These are phyloP conservation scores for Catunica adiposa DNA, from an alignment of 2,329 filamentous ascomycete genomes.

Conservation along the genomic window DNA sequence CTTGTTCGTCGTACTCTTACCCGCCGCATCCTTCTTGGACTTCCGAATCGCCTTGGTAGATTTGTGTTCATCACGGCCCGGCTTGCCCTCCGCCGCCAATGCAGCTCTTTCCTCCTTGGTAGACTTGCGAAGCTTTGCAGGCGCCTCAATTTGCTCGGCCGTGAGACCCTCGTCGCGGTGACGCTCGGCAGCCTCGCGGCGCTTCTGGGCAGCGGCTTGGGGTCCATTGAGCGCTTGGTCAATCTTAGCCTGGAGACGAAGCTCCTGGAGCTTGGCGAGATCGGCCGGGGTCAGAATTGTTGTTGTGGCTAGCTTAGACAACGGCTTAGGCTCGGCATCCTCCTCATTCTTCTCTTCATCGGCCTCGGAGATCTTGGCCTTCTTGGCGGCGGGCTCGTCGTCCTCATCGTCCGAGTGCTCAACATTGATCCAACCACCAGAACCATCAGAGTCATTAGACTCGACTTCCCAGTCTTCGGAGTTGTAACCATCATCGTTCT, in stretches of 20 bases:
- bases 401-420: constrained; percentile 71
- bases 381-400: constrained; percentile 35
- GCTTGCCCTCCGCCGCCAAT: constrained; percentile 67
- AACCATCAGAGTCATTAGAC: constrained; percentile 47
- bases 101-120: constrained; percentile 84
- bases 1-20: constrained; percentile 93
- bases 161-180: constrained; percentile 81
- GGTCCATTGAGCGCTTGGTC: constrained; percentile 39
- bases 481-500: constrained; percentile 41
- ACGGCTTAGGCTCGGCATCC: constrained; percentile 23
- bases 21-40: constrained; percentile 72
- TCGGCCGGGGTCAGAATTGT: constrained; percentile 91
- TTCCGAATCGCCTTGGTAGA: constrained; percentile 69
- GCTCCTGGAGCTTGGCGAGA: constrained; percentile 81
- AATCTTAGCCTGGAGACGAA: constrained; percentile 57
- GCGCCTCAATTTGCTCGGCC: constrained; percentile 78
- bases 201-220: constrained; percentile 24
- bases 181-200: constrained; percentile 34
- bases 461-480: constrained; percentile 45
- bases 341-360: constrained; percentile 20
- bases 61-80: constrained; percentile 63
- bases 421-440: constrained; percentile 87
- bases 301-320: constrained; percentile 67
- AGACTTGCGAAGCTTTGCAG: constrained; percentile 62
- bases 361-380: constrained; percentile 21